Base-by-base conservation (phyloP, 2,329 filamentous ascomycete genomes). In the Fusarium subtropicale region DNA sequence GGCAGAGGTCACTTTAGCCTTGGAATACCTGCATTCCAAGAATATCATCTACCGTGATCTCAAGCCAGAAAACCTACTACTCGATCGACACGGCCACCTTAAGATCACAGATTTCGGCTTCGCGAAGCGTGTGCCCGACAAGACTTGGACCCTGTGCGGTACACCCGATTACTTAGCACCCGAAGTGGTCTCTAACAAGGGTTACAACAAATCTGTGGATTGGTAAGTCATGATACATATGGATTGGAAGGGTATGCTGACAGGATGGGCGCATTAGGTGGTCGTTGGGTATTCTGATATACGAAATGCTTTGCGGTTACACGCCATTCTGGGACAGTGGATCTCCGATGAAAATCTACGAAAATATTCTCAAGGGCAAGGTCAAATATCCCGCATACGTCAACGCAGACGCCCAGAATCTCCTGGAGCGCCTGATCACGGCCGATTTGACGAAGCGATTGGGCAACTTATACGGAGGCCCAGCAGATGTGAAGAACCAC, bases 51-150 rank as follows among this genome's bases (percentile, higher is more conserved):
- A 99, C 82, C 91, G 96, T 77, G 96, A 99, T 80, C 82, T 99
- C 73, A 99, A 99, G 81, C 94, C 94, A 5, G 95, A 97, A 81
- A 97, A 97, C 79, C 81, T 97, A 76, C 86, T 97, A 24, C 87
- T 97, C 53, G 94, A 97, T 81, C 89, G 94, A 72, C 94, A 97
- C 79, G 95, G 94, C 22, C 95, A 97, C 79, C 85, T 97, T 69
- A 97, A 97, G 81, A 97, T 97, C 77, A 97, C 94, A 18, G 95
- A 99, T 84, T 99, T 99, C 81, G 96, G 96, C 4, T 99, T 99
- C 78, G 96, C 96, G 51, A 99, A 99, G 84, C 93, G 94, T 73
- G 96, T 99, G 28, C 94, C 94, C 18, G 96, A 99, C 85, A 98
- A 98, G 82, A 99, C 96, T 42, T 99, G 96, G 96, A 99, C 96